phyloP scores from a whole-genome alignment of 208 protist genomes.

The Trypanosoma boissoni region DNA sequence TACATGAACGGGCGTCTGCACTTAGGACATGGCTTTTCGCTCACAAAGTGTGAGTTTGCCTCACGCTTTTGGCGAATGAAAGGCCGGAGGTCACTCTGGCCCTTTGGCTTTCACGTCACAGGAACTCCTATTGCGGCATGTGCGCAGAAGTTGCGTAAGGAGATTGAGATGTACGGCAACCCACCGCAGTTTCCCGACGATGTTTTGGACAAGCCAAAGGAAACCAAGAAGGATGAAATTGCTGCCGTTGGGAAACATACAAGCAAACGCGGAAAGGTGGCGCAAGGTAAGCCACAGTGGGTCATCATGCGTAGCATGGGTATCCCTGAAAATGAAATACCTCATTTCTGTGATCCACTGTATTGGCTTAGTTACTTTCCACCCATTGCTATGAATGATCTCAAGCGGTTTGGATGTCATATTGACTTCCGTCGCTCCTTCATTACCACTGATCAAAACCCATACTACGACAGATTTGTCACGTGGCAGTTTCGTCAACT shows the following conservation, averaged over 20 bases:
- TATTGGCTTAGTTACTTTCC: slow-evolving; percentile 99
- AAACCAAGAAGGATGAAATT: slow-evolving; percentile 31
- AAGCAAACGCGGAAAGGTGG: slow-evolving; percentile 91
- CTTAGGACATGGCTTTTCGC: slow-evolving; percentile 99
- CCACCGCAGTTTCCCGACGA: slow-evolving; percentile 88
- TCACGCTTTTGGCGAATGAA: slow-evolving; percentile 97
- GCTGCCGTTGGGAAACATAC: slow-evolving; percentile 50
- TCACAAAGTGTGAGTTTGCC: slow-evolving; percentile 99
- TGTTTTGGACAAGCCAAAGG: slow-evolving; percentile 27
- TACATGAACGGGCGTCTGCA: slow-evolving; percentile 99
- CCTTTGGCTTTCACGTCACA: slow-evolving; percentile 99
- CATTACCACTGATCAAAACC: slow-evolving; percentile 99
- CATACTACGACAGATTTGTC: slow-evolving; percentile 99
- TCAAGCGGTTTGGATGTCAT: slow-evolving; percentile 92
- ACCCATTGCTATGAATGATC: slow-evolving; percentile 93
- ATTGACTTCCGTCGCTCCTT: slow-evolving; percentile 99
- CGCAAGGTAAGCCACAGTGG: slow-evolving; percentile 93
- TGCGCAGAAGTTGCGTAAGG: slow-evolving; percentile 96
- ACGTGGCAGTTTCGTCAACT: slow-evolving; percentile 97
- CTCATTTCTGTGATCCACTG: slow-evolving; percentile 96
- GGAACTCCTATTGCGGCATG: slow-evolving; percentile 99
- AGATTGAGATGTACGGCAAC: slow-evolving; percentile 84
- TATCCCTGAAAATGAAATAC: slow-evolving; percentile 95
- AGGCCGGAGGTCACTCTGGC: slow-evolving; percentile 97
- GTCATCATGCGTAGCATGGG: slow-evolving; percentile 97